A percentile compares a stretch with the other conserved stretches of the same genome.
phyloP scores from a whole-genome alignment of 129 eudicot genomes.

The Sambucus nigra region DNA sequence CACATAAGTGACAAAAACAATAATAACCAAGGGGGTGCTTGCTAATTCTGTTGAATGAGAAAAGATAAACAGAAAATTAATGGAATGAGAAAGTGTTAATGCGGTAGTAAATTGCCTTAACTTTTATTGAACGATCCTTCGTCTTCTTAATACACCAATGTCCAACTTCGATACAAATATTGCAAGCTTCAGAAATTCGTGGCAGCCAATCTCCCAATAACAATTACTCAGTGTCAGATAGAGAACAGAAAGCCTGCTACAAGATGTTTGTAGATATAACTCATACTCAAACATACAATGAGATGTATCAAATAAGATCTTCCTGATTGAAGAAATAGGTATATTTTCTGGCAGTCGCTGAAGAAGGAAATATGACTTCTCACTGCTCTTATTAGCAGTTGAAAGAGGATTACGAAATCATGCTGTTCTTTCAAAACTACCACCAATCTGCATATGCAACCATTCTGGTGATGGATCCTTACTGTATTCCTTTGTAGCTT shows the following conservation, averaged over 20 bases:
- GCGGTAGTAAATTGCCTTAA: conserved; percentile 1
- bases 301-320: conserved; percentile 2
- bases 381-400: conserved; percentile 26
- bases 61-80: too few relatives aligned
- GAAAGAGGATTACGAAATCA: conserved; percentile 15
- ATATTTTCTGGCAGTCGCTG: conserved; percentile 12
- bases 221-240: background rate
- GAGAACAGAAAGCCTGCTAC: conserved; percentile 5
- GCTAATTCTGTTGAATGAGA: too few relatives aligned
- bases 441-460: conserved; percentile 97
- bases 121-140: conserved; percentile 2
- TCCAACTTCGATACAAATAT: conserved; percentile 4
- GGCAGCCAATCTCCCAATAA: background rate
- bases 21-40: too few relatives aligned
- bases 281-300: conserved; percentile 2
- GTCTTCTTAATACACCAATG: conserved; percentile 7
- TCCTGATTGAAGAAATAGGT: conserved; percentile 12
- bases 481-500: conserved; percentile 66
- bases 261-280: conserved; percentile 7
- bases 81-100: too few relatives aligned
- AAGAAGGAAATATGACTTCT: too few relatives aligned
- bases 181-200: conserved; percentile 1
- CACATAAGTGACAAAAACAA: too few relatives aligned
- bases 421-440: conserved; percentile 65
- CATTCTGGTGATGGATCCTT: conserved; percentile 93